phyloP scores from a whole-genome alignment of 2,329 filamentous ascomycete species.

The Alternaria solani region DNA sequence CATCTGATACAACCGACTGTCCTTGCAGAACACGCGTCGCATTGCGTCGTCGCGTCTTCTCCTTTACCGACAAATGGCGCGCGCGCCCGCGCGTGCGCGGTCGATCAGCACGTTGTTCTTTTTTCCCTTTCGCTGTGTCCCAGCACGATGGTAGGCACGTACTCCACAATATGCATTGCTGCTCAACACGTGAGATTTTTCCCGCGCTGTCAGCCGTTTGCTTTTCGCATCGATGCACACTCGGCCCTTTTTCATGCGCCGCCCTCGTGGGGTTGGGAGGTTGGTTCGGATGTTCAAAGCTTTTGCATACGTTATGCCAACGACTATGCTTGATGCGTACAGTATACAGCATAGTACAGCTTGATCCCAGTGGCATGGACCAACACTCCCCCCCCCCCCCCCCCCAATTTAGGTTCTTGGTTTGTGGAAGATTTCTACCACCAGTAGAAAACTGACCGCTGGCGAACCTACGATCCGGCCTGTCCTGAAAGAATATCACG shows the following conservation, averaged over 20 bases:
- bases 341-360: background rate
- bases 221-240: background rate
- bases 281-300: background rate
- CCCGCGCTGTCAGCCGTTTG: background rate
- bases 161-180: background rate
- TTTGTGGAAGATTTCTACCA: background rate
- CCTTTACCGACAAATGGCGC: background rate
- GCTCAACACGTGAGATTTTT: background rate
- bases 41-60: slow-evolving; percentile 5
- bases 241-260: background rate
- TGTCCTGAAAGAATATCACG: background rate
- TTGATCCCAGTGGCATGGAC: background rate
- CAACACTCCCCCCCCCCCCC: background rate
- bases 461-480: background rate
- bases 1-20: background rate
- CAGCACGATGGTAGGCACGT: background rate
- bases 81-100: background rate
- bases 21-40: slow-evolving; percentile 3
- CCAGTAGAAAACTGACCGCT: background rate
- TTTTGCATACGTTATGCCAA: background rate
- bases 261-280: background rate
- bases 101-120: background rate
- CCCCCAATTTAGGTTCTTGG: background rate
- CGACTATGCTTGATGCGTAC: background rate
- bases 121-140: background rate